Percentiles rank a stretch among this genome's conserved stretches.
phyloP scores from a whole-genome alignment of 257 asterid genomes.

The Solanum neorickii region DNA sequence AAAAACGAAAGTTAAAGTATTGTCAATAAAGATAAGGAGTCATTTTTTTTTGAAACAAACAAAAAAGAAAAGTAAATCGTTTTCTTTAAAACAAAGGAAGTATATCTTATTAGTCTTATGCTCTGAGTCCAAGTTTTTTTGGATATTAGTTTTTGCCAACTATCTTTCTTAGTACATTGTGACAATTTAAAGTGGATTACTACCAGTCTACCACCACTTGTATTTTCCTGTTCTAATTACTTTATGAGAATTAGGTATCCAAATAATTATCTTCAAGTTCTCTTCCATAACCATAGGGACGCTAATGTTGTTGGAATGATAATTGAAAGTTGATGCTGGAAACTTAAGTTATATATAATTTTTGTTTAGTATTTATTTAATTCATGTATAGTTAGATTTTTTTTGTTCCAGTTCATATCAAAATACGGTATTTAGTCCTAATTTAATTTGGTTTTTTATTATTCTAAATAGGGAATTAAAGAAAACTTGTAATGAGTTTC shows the following conservation, averaged over 20 bases:
- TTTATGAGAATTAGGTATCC: no score
- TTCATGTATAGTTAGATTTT: background rate
- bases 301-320: background rate
- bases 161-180: background rate
- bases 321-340: background rate
- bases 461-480: no score
- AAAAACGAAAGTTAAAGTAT: no score
- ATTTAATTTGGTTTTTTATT: background rate
- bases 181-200: background rate
- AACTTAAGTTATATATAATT: background rate
- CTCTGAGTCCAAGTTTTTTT: conserved; percentile 4
- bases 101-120: conserved; percentile 1
- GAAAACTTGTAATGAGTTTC: background rate
- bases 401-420: background rate
- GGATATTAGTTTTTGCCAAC: background rate
- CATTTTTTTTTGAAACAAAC: no score
- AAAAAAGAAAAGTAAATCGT: no score
- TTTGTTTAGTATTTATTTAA: no score
- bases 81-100: no score
- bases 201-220: background rate
- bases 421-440: background rate
- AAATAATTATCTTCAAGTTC: no score
- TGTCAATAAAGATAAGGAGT: no score
- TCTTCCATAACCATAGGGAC: no score
- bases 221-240: background rate